Base-by-base conservation (phyloP, 2,329 filamentous ascomycete species). In the Xylogone sp. region DNA sequence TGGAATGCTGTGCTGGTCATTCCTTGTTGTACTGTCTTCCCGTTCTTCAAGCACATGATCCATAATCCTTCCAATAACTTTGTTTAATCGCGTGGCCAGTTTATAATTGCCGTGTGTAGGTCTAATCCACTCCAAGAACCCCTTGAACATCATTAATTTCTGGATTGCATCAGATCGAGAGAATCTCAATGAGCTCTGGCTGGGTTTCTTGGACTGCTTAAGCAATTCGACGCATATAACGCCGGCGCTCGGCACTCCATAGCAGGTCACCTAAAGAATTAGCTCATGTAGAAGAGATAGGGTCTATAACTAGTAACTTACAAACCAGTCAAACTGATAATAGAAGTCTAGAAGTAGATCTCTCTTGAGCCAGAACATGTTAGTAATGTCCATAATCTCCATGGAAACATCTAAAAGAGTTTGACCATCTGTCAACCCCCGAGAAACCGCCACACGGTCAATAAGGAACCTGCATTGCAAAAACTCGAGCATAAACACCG, bases 41-140 rank as follows among this genome's bases (percentile, higher is more conserved):
- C 47, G 44, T 22, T 51, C 46, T 24, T 62, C 59, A 6, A 64
- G 44, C 7, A 64, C 58, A 54, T 59, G 53, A 50, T 61, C 59
- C 5, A 64, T 29, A 7, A 64, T 61, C 21, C 56, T 53, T 19
- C 52, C 48, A 20, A 63, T 49, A 0, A 64, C 59, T 42, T 57
- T 59, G 22, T 49, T 52, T 27, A 64, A 44, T 19, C 60, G 51
- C 24, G 56, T 55, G 9, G 58, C 60, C 3, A 65, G 54, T 7
- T 50, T 48, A 42, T 59, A 62, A 31, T 66, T 65, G 1, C 63
- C 63, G 49, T 65, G 61, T 7, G 63, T 65, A 7, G 59, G 58
- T 6, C 63, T 50, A 2, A 64, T 59, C 64, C 64, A 66, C 48
- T 65, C 61, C 9, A 65, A 47, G 45, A 64, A 66, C 2, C 58